Percentiles rank a stretch among this genome's conserved stretches.
Evolutionary conservation across 108 stramenopile genomes (phyloP).

Genomic region (Nitzschia sp.): DNA sequence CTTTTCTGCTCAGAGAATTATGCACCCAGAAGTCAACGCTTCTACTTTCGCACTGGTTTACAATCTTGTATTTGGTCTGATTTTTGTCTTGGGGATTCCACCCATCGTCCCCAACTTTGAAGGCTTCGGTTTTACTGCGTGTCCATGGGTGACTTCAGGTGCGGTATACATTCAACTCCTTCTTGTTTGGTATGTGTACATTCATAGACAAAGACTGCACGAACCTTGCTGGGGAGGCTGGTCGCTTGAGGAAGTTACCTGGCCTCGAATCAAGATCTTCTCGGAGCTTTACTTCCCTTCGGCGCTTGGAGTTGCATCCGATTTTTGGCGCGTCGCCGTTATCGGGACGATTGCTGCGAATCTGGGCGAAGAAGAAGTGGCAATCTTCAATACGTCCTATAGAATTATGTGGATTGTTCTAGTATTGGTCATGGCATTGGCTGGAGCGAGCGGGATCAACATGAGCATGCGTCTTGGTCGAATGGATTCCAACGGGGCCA

Average conservation of each 20-base stretch:
- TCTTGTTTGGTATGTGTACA: conserved; percentile 43
- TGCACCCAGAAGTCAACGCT: conserved; percentile 65
- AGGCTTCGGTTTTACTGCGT: conserved; percentile 72
- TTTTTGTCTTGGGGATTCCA: conserved; percentile 74
- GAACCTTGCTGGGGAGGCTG: conserved; percentile 47
- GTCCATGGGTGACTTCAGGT: conserved; percentile 66
- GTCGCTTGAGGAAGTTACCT: conserved; percentile 49
- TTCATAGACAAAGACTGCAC: conserved; percentile 40
- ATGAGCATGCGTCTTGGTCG: conserved; percentile 47
- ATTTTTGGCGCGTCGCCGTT: conserved; percentile 79
- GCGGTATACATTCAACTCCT: conserved; percentile 61
- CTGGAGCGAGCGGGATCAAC: conserved; percentile 48
- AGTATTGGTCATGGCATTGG: conserved; percentile 57
- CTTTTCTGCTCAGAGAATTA: conserved; percentile 68
- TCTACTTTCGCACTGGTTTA: conserved; percentile 45
- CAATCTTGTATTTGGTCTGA: conserved; percentile 60
- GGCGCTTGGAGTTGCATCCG: conserved; percentile 61
- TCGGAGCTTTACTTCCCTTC: conserved; percentile 67
- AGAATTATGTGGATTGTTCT: conserved; percentile 82
- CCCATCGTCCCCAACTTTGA: conserved; percentile 48
- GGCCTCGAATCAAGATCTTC: conserved; percentile 50
- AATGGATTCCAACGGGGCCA: conserved; percentile 49
- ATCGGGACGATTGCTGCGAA: conserved; percentile 62
- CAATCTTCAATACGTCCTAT: conserved; percentile 81
- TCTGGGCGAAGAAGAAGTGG: conserved; percentile 63